Base-by-base conservation (phyloP, 2,329 filamentous ascomycete species). In the Xylogone sp. region DNA sequence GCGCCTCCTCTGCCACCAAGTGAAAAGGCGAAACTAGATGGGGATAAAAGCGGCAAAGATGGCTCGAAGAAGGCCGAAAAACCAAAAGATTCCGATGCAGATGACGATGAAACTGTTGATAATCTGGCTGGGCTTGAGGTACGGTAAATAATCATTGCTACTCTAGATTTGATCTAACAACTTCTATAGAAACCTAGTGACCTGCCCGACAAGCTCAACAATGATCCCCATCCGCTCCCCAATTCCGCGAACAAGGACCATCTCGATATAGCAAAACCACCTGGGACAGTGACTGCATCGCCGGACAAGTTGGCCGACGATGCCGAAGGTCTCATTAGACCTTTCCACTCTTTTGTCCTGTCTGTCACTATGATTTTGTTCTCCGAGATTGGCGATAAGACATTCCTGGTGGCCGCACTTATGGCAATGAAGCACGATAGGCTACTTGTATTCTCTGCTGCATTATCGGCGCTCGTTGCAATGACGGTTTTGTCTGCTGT, bases 381-480 rank as follows among this genome's bases (percentile, higher is more conserved):
- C 62, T 97, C 93, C 45, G 94, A 99, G 69, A 84, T 99, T 62
- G 94, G 94, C 57, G 94, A 99, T 81, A 99, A 99, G 75, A 99
- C 94, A 0, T 99, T 99, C 75, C 79, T 99, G 43, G 90, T 99
- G 20, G 94, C 94, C 6, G 93, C 92, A 7, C 82, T 99, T 18
- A 99, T 99, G 94, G 94, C 94, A 12, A 99, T 99, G 94, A 94
- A 96, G 68, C 93, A 99, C 64, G 88, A 94, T 56, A 87, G 94
- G 48, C 75, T 96, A 57, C 81, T 97, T 12, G 94, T 99, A 55
- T 99, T 99, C 72, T 88, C 90, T 2, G 91, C 94, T 7, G 94
- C 94, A n/a, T 93, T 96, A 62, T 84, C 86, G 49, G 95, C 94
- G 9, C 78, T 99, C 44, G 82, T 96, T 53, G 82, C 88, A 67